Conservation (phyloP, 2,329 filamentous ascomycete species). For the Epichloe gansuensis region DNA sequence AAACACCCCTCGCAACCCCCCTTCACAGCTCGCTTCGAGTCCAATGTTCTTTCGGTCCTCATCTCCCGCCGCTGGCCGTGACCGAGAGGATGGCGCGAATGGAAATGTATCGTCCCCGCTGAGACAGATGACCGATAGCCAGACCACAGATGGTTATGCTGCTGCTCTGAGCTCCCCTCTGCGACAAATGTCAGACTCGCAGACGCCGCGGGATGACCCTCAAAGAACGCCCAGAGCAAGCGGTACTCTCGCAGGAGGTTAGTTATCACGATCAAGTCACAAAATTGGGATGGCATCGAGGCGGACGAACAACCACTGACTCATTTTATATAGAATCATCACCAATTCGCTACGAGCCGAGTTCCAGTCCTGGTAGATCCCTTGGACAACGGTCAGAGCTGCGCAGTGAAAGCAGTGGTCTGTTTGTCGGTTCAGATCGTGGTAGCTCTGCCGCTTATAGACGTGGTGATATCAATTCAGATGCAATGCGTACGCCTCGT, state of each 20-base stretch:
- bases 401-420: constrained; percentile 69
- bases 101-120: constrained; percentile 39
- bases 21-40: constrained; percentile 54
- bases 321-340: constrained; percentile 57
- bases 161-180: constrained; percentile 45
- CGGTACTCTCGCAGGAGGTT: constrained; percentile 49
- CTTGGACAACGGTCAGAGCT: constrained; percentile 54
- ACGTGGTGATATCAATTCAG: constrained; percentile 79
- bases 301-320: constrained; percentile 6
- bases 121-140: constrained; percentile 43
- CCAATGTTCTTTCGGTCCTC: constrained; percentile 63
- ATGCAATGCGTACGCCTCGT: constrained; percentile 47
- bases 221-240: constrained; percentile 61
- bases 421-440: constrained; percentile 61
- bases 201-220: constrained; percentile 35
- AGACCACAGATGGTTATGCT: constrained; percentile 30
- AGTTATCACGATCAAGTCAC: constrained; percentile 10
- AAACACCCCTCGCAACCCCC: constrained; percentile 31
- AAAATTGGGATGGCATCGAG: not conserved
- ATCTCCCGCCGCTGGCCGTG: constrained; percentile 15
- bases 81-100: constrained; percentile 17
- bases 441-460: constrained; percentile 41
- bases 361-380: constrained; percentile 68
- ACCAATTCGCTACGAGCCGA: constrained; percentile 79
- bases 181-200: constrained; percentile 44